These are phyloP conservation scores for Jaltomata sinuosa DNA, from an alignment of 257 asterid genomes.

Conservation along the genomic window DNA sequence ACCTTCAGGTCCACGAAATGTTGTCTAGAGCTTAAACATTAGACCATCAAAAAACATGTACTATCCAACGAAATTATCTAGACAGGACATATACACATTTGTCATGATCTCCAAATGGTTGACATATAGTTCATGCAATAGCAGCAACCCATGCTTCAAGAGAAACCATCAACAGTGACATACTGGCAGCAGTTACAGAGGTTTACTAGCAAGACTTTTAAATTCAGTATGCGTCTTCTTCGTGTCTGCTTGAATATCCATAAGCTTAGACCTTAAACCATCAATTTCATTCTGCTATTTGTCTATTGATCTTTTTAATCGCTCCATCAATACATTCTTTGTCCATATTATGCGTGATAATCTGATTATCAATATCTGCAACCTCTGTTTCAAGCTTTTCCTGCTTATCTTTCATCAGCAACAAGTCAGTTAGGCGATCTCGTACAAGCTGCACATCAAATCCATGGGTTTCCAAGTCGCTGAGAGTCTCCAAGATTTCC, in stretches of 20 bases:
- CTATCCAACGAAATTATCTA: not conserved
- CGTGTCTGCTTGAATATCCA: conserved; percentile 18
- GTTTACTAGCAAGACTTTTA: conserved; percentile 13
- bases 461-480: conserved; percentile 60
- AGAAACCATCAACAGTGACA: not conserved
- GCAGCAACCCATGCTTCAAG: not conserved
- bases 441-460: conserved; percentile 36
- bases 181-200: not conserved
- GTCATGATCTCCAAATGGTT: not conserved
- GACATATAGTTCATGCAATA: not conserved
- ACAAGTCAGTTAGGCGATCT: conserved; percentile 23
- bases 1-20: not conserved
- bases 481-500: conserved; percentile 46
- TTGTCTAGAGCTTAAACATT: not conserved
- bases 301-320: conserved; percentile 26
- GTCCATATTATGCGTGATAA: conserved; percentile 13
- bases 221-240: conserved; percentile 14
- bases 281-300: conserved; percentile 29
- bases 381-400: conserved; percentile 19
- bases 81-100: conserved; percentile 1
- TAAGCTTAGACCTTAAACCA: conserved; percentile 16
- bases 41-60: not conserved
- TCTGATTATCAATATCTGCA: conserved; percentile 16
- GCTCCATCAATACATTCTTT: conserved; percentile 28
- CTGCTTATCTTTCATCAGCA: conserved; percentile 25